Conservation (phyloP, 2,329 filamentous ascomycete genomes). For the Hymenoscyphus albidus region DNA sequence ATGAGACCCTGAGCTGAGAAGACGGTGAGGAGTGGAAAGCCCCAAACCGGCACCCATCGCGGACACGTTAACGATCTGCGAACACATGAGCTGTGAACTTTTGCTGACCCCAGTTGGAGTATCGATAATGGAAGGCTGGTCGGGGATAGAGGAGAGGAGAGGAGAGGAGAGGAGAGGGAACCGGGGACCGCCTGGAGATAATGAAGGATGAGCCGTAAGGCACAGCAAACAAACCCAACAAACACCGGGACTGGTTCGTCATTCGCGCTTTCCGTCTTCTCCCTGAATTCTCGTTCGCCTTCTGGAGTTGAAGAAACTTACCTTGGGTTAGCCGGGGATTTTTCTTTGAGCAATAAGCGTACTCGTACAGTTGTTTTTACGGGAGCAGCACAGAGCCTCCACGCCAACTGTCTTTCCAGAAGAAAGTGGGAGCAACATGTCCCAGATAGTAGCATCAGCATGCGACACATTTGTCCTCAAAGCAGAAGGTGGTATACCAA, state of each 20-base stretch:
- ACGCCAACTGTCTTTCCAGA: too few relatives aligned
- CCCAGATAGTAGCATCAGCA: neutral
- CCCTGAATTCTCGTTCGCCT: neutral
- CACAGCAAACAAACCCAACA: neutral
- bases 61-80: conserved; percentile 1
- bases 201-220: conserved; percentile 5
- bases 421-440: neutral
- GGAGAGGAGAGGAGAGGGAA: neutral
- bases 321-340: neutral
- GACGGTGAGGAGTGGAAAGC: conserved; percentile 1
- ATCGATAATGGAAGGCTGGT: conserved; percentile 7
- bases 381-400: neutral
- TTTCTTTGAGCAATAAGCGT: neutral
- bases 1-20: conserved; percentile 1
- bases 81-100: conserved; percentile 5
- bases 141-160: conserved; percentile 12
- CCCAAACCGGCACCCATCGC: neutral
- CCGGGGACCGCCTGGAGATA: conserved; percentile 5
- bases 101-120: neutral
- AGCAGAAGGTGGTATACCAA: conserved; percentile 6
- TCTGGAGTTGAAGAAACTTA: neutral
- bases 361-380: too few relatives aligned
- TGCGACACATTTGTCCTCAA: neutral
- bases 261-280: neutral
- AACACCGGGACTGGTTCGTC: neutral